Base-by-base conservation (phyloP, 192 early-diverging fungal species). In the Thamnidium elegans region DNA sequence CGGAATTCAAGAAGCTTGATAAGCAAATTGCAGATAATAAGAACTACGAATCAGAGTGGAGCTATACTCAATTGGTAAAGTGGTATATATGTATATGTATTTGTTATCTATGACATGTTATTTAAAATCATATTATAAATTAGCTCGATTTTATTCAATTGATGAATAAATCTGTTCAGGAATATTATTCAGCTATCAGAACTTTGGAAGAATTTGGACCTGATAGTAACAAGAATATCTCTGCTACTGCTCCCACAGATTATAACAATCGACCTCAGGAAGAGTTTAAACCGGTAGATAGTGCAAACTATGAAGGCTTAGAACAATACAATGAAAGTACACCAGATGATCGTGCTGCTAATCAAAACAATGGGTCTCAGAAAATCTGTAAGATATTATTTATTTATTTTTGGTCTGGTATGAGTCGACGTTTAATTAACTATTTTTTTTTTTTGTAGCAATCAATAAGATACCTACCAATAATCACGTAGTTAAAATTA, bases 401-500 rank as follows among this genome's bases (percentile, higher is more conserved):
- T 55, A 15, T 34, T 55, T 11, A 34, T 36, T 19, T 34, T 32
- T 9, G 3, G 26, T 26, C 26, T 26, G 3, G 26, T 26, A 26
- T 26, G 26, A 26, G 26, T 26, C 3, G 26, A 26, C 26, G 26
- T 26, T 26, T 26, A 26, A 26, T 26, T n/a, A n/a, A n/a, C n/a
- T n/a, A n/a, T n/a, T n/a, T n/a, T n/a, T n/a, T 54, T 31, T 31
- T 32, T 54, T 11, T 10, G 3, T 21, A 17, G 20, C 20, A 50
- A 54, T 54, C 15, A 15, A 17, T 20, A 39, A 39, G 9, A 15
- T 19, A 60, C 59, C 65, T 30, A 76, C 81, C 1, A 91, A 91
- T 52, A 71, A 75, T 9, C 80, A 84, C 67, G 89, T 85, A 5
- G 72, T 89, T 19, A 69, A 78, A 50, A 78, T 93, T n/a, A 75